These are phyloP conservation scores for Colletotrichum horii DNA, from an alignment of 2,329 filamentous ascomycete genomes.

Conservation along the genomic window DNA sequence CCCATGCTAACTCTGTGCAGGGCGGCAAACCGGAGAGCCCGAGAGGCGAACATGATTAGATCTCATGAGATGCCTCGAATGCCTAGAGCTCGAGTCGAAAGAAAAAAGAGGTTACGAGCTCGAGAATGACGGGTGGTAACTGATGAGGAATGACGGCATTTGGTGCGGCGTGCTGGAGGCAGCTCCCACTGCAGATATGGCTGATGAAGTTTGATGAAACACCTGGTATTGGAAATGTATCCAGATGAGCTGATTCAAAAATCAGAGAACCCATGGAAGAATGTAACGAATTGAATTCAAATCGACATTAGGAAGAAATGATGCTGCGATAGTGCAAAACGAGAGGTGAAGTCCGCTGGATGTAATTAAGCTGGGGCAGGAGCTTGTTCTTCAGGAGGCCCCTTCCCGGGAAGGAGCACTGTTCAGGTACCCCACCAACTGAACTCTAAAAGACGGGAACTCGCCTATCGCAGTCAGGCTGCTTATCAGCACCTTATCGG, in stretches of 20 bases:
- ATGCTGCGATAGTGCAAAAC: background rate
- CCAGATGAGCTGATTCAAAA: background rate
- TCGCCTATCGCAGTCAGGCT: background rate
- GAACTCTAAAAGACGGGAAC: background rate
- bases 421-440: background rate
- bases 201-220: background rate
- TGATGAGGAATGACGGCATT: background rate
- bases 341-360: background rate
- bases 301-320: background rate
- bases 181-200: background rate
- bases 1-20: background rate
- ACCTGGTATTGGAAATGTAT: background rate
- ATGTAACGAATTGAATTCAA: background rate
- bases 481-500: background rate
- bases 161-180: background rate
- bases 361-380: background rate
- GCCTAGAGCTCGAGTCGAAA: background rate
- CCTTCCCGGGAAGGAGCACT: background rate
- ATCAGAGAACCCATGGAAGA: background rate
- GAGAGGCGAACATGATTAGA: background rate
- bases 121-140: background rate
- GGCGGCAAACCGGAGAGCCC: background rate
- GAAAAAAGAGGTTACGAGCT: background rate
- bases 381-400: background rate
- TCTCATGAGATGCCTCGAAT: background rate